Conservation (phyloP, 2,329 filamentous ascomycete species). For the Zymoseptoria brevis region DNA sequence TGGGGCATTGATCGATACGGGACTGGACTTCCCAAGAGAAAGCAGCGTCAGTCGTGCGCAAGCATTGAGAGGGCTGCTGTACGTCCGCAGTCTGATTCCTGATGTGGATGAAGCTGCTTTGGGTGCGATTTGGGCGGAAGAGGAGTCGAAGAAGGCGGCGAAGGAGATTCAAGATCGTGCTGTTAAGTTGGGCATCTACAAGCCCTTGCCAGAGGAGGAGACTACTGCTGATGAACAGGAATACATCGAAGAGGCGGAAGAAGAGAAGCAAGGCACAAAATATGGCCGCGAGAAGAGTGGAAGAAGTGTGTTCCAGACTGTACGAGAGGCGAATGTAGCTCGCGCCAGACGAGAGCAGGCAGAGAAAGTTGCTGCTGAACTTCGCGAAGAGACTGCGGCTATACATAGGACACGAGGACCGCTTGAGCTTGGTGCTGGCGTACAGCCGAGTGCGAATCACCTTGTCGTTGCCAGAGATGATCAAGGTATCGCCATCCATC, state of each 20-base stretch:
- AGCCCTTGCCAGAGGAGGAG: constrained; percentile 13
- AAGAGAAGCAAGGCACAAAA: constrained; percentile 20
- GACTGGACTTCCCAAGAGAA: constrained; percentile 25
- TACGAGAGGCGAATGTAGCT: constrained; percentile 25
- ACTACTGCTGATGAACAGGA: constrained; percentile 9
- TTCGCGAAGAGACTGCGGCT: constrained; percentile 15
- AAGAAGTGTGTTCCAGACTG: constrained; percentile 22
- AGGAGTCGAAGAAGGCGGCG: constrained; percentile 25
- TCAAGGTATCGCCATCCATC: constrained; percentile 17
- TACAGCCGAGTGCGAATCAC: constrained; percentile 17
- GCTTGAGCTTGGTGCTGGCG: constrained; percentile 24
- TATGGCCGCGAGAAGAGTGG: constrained; percentile 22
- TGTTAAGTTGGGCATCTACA: constrained; percentile 30
- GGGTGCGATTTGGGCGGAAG: constrained; percentile 28
- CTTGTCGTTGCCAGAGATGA: constrained; percentile 7
- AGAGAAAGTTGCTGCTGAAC: constrained; percentile 13
- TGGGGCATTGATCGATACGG: constrained; percentile 31
- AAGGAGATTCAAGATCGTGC: constrained; percentile 25
- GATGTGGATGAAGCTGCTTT: constrained; percentile 29
- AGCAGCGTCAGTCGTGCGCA: constrained; percentile 21
- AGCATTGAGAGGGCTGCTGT: constrained; percentile 27
- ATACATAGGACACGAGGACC: constrained; percentile 21
- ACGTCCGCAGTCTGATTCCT: constrained; percentile 25
- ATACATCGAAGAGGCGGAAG: constrained; percentile 10
- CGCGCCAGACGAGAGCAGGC: constrained; percentile 22